These are phyloP conservation scores for Phytophthora aleatoria DNA, from an alignment of 352 stramenopile species.

Conservation along the genomic window DNA sequence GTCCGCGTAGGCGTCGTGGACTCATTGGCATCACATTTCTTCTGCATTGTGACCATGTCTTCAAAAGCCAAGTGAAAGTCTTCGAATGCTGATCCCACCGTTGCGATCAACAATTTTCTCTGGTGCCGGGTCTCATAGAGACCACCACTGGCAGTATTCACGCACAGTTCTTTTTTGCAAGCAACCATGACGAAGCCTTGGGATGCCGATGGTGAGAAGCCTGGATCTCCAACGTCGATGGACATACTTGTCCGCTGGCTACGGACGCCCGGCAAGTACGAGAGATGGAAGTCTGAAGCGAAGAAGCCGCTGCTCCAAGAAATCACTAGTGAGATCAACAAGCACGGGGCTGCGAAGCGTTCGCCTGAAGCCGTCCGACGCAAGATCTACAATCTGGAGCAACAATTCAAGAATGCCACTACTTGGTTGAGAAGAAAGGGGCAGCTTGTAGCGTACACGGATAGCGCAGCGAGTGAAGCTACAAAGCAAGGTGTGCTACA, in stretches of 20 bases:
- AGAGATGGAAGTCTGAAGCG: constrained; percentile 3
- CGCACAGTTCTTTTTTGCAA: neutral
- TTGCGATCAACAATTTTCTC: constrained; percentile 7
- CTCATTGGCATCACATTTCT: neutral
- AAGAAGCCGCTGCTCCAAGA: constrained; percentile 3
- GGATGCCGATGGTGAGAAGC: constrained; percentile 12
- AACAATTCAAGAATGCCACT: constrained; percentile 2
- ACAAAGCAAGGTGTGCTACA: constrained; percentile 2
- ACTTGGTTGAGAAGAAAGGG: constrained; percentile 9
- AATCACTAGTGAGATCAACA: constrained; percentile 10
- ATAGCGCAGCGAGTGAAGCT: neutral
- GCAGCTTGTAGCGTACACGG: neutral
- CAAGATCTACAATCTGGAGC: constrained; percentile 6
- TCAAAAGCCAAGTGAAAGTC: neutral
- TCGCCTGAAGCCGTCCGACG: neutral
- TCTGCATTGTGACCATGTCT: neutral
- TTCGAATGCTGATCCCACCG: neutral
- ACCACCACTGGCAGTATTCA: neutral
- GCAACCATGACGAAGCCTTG: constrained; percentile 1
- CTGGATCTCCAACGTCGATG: constrained; percentile 9
- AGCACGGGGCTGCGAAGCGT: constrained; percentile 1
- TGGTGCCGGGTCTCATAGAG: constrained; percentile 15
- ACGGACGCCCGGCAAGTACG: constrained; percentile 14
- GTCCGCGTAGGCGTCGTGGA: neutral
- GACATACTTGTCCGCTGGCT: constrained; percentile 19